Base-by-base conservation (phyloP, 305 asterid species). In the Fraxinus sp. region DNA sequence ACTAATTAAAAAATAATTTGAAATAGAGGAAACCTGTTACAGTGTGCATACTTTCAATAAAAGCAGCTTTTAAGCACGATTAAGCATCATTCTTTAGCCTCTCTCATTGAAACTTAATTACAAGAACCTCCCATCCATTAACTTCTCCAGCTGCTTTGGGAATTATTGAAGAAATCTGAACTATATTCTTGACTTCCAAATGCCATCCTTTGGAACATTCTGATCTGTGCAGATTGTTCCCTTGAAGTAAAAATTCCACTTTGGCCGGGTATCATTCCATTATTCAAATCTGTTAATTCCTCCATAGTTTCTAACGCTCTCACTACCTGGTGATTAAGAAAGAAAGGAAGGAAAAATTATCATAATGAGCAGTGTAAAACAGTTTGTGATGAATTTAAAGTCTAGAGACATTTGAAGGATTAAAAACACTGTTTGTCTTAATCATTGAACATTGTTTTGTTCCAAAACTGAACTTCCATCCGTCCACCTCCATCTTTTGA, bases 141-240 rank as follows among this genome's bases (percentile, higher is more conserved):
- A 83, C 86, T 81, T 30, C 83, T 90, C 94, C 92, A 86, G 88
- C 95, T 90, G 88, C 76, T 89, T 71, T 90, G 94, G 64, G 95
- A 90, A 83, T 86, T 55, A 84, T 87, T 86, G 35, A 80, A 81
- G 83, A 83, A 86, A 66, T 89, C 95, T 35, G 95, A 86, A 80
- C 94, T 89, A 84, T 85, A 90, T 3, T 92, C 96, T 90, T 93
- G 97, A 81, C 97, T 95, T 80, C 97, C 97, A 81, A 95, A 95
- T 7, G 97, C 97, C 97, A 95, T 93, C 82, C 91, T 90, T 81
- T 89, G 98, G 52, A 94, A 94, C 96, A 91, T 89, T 91, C 89
- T 89, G 80, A 94, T 93, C 84, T 95, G 97, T 7, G 97, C 95
- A 41, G 97, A 92, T 14, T 93, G 97, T 87, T 95, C 94, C 83